Base-by-base conservation (phyloP, 2,329 filamentous ascomycete species). In the Pseudonectria buxi region DNA sequence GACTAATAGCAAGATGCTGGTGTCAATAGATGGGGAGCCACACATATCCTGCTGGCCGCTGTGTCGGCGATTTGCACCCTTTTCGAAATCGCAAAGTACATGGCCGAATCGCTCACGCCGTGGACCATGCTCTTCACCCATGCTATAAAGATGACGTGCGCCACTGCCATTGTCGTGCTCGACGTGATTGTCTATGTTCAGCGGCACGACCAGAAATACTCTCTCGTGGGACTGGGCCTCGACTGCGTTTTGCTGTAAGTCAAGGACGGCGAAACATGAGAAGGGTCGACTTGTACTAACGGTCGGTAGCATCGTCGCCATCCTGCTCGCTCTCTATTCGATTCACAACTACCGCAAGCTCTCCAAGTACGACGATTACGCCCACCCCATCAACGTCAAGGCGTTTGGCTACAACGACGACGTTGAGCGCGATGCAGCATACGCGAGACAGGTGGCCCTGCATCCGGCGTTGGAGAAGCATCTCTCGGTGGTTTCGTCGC, bases 121-220 rank as follows among this genome's bases (percentile, higher is more conserved):
- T 69, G 72, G 54, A 67, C 66, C 5, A 65, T 78, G 60, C 55
- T 77, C 4, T 67, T 70, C 42, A 67, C 65, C 13, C 68, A 74
- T 40, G 53, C 69, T 37, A 44, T 76, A 47, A 76, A 75, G 45
- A 43, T 71, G 28, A 61, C 65, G 1, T 64, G 71, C 14, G 63
- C 70, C 0, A 44, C 58, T 6, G 64, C 63, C 25, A 68, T 71
- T 16, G 56, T 77, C 15, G 67, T 59, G 2, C 59, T 78, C 16
- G 72, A 77, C 39, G 55, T 74, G 16, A 62, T 72, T 25, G 62
- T 74, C n/a, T 72, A 73, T 41, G 53, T 65, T 4, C 53, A 64
- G 35, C 56, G 59, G 15, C 56, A 58, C 14, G 67, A 74, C 31
- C 63, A 57, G 14, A 53, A 67, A 24, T 76, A 72, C 55, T 69